Base-by-base conservation (phyloP, 2,329 filamentous ascomycete species). In the Cladophialophora chaetospira region DNA sequence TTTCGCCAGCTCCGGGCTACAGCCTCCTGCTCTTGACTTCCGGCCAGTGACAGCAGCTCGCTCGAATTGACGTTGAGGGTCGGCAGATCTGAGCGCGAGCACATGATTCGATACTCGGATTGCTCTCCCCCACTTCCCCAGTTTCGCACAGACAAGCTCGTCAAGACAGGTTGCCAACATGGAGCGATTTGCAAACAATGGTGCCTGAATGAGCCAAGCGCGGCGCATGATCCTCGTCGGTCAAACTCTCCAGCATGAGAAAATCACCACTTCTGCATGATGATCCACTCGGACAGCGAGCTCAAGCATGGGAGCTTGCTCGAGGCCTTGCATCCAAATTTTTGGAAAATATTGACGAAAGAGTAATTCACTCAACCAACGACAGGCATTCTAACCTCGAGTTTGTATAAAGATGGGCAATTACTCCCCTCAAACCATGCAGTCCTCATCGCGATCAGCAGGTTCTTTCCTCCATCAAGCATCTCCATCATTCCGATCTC, bases 1-100 rank as follows among this genome's bases (percentile, higher is more conserved):
- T 59, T 59, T 62, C 60, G 55, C 60, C 60, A 40, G 31, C 10
- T 9, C 59, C 52, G 59, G 21, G 1, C 9, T 28, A 19, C 45
- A 44, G 44, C 44, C 29, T 40, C 45, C 19, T 48, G 28, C 21
- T 19, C 28, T 25, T 3, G 3, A 5, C 25, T 15, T n/a, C 36
- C 23, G 19, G 26, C 56, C 60, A 62, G 50, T 62, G 40, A 50
- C 9, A 19, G 17, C 23, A 8, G 17, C 26, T 62, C 60, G 60
- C 56, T 59, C 53, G 23, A 55, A 62, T 57, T 57, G 31, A 57
- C 46, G 23, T 26, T 42, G 53, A 23, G 10, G n/a, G 33, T n/a
- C 33, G 23, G 17, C n/a, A 13, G 11, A 10, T 23, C 48, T 51
- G 23, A 25, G 48, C 48, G 19, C 15, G 36, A 15, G 5, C 8